phyloP scores from a whole-genome alignment of 805 yeast species.

The Candida morakotiae region DNA sequence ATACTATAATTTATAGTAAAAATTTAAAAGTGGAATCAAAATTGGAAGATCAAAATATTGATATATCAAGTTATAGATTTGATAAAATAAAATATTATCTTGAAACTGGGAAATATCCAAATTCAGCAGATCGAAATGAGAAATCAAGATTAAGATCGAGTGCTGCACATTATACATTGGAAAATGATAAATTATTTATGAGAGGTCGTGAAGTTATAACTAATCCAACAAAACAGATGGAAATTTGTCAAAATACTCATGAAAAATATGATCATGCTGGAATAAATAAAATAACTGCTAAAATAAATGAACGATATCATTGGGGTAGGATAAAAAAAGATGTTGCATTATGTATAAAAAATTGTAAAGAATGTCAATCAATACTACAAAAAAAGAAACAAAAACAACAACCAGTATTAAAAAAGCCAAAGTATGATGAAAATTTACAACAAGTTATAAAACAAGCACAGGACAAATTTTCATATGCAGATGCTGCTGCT shows the following conservation, averaged over 20 bases:
- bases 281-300: conserved; percentile 79
- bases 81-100: conserved; percentile 76
- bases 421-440: conserved; percentile 17
- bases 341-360: conserved; percentile 70
- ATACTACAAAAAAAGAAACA: conserved; percentile 31
- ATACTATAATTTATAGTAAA: conserved; percentile 80
- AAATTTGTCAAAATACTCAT: conserved; percentile 71
- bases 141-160: conserved; percentile 81
- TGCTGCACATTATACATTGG: conserved; percentile 71
- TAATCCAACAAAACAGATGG: conserved; percentile 69
- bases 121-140: conserved; percentile 74
- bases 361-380: conserved; percentile 65
- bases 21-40: conserved; percentile 53
- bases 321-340: conserved; percentile 92
- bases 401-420: conserved; percentile 11
- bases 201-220: conserved; percentile 82
- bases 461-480: conserved; percentile 18
- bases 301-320: conserved; percentile 75
- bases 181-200: conserved; percentile 68
- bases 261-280: conserved; percentile 67
- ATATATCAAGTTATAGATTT: conserved; percentile 55
- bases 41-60: conserved; percentile 28
- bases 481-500: conserved; percentile 12
- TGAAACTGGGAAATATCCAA: conserved; percentile 84
- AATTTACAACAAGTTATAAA: conserved; percentile 4